Evolutionary conservation across 768 basidiomycete species (phyloP), one percentile per base, ranked within the genome.

Genomic region (Kwoniella dejecticola): DNA sequence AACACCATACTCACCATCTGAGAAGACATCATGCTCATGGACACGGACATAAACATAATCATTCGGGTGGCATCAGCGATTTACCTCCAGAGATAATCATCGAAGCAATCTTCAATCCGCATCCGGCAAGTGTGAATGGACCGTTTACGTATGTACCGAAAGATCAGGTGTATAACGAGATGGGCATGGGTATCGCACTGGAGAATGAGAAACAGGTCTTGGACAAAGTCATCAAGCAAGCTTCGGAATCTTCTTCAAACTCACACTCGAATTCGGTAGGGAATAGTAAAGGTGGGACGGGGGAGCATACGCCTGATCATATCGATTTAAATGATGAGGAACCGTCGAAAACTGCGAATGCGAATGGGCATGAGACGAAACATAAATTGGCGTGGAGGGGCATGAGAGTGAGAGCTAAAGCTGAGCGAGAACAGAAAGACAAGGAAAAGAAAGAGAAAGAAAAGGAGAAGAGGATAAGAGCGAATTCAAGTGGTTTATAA

Each of bases 61-160:
- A 19, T 42, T 42, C 54, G 46, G 19, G 46, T 23, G 61, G 61
- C 30, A 62, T 62, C n/a, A 33, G 65, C 44, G 68, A 69, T 29
- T 45, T 70, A 10, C 53, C 68, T 2, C 60, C 73, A 17, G 69
- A 72, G 13, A 53, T 60, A 10, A 63, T 72, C 26, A 75, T 75
- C 41, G 70, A 75, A 57, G 68, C 68, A 11, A 63, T 75, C 19
- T 75, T 72, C 55, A 72, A 75, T 48, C 70, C 70, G 10, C 53
- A 52, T 31, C 67, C 73, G 2, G 63, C 58, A 4, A 27, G 24
- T 15, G 70, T 65, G 29, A 66, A 66, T 13, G 58, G 63, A 6
- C 70, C 70, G 27, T 68, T 74, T 57, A 68, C 70, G 2, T 74
- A 67, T 66, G 58, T 71, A 21, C 66, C 70, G 7, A 53, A 57